phyloP scores from a whole-genome alignment of 192 early-diverging fungal species.

The Chytriomyces hyalinus region DNA sequence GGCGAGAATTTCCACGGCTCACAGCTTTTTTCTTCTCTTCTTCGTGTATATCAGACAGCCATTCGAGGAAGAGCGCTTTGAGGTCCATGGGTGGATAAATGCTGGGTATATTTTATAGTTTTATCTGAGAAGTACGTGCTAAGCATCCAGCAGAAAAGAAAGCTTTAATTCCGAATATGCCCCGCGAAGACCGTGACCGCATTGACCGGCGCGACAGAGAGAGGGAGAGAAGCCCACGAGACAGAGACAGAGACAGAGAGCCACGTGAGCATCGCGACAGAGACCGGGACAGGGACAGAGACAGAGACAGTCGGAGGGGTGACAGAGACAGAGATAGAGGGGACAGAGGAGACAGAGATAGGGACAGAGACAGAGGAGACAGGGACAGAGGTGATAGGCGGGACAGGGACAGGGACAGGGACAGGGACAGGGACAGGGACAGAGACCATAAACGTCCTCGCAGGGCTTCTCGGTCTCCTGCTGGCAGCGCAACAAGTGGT shows the following conservation, averaged over 20 bases:
- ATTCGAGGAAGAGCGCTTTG: slow-evolving; percentile 4
- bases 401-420: slow-evolving; percentile 12
- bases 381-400: background rate
- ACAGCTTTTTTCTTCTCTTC: slow-evolving; percentile 9
- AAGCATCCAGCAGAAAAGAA: too few relatives aligned
- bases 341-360: slow-evolving; percentile 47
- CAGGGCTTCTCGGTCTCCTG: background rate
- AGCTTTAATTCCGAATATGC: too few relatives aligned
- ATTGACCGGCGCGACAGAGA: too few relatives aligned
- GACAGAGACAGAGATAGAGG: slow-evolving; percentile 44
- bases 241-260: slow-evolving; percentile 46
- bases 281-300: slow-evolving; percentile 59
- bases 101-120: too few relatives aligned
- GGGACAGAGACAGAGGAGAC: slow-evolving; percentile 26
- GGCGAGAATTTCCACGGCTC: background rate
- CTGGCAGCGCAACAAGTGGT: slow-evolving; percentile 5
- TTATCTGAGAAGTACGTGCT: too few relatives aligned
- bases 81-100: slow-evolving; percentile 39
- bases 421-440: slow-evolving; percentile 15
- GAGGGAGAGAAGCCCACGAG: too few relatives aligned
- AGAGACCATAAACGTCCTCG: slow-evolving; percentile 6
- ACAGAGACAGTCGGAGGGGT: slow-evolving; percentile 46
- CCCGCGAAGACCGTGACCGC: too few relatives aligned
- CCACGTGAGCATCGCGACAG: slow-evolving; percentile 52
- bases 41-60: slow-evolving; percentile 27